These are phyloP conservation scores for Onygenales sp. DNA, from an alignment of 2,329 filamentous ascomycete genomes.

Conservation along the genomic window DNA sequence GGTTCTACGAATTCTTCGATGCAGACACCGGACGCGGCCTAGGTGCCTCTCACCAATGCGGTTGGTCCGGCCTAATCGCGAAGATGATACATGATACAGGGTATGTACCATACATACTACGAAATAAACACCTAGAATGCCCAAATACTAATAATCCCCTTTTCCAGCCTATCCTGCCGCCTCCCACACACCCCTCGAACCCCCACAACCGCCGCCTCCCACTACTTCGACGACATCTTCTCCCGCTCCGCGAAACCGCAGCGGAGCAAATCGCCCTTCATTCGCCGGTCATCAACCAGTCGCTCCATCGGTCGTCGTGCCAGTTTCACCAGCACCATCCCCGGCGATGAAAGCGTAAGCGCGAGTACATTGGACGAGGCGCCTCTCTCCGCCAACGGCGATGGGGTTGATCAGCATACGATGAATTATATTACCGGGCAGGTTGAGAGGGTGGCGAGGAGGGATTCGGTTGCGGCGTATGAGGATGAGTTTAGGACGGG, in stretches of 20 bases:
- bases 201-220: constrained; percentile 69
- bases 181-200: constrained; percentile 89
- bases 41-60: constrained; percentile 87
- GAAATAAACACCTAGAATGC: neutral
- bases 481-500: constrained; percentile 56
- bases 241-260: constrained; percentile 41
- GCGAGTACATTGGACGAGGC: neutral
- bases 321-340: constrained; percentile 51
- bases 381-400: constrained; percentile 13
- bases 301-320: constrained; percentile 77
- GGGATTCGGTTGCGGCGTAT: constrained; percentile 41
- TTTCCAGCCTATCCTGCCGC: constrained; percentile 66
- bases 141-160: constrained; percentile 30
- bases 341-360: neutral
- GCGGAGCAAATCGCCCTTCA: constrained; percentile 39
- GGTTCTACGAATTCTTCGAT: constrained; percentile 98
- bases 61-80: constrained; percentile 91
- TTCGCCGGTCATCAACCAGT: constrained; percentile 71
- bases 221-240: constrained; percentile 94
- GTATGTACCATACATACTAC: constrained; percentile 43
- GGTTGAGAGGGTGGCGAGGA: constrained; percentile 60
- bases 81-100: constrained; percentile 97
- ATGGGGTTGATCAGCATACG: constrained; percentile 59
- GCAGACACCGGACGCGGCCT: constrained; percentile 82
- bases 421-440: constrained; percentile 75